Percentiles rank a stretch among this genome's conserved stretches.
These are phyloP conservation scores for Xylaria sp. DNA, from an alignment of 2,329 filamentous ascomycete species.

Conservation along the genomic window DNA sequence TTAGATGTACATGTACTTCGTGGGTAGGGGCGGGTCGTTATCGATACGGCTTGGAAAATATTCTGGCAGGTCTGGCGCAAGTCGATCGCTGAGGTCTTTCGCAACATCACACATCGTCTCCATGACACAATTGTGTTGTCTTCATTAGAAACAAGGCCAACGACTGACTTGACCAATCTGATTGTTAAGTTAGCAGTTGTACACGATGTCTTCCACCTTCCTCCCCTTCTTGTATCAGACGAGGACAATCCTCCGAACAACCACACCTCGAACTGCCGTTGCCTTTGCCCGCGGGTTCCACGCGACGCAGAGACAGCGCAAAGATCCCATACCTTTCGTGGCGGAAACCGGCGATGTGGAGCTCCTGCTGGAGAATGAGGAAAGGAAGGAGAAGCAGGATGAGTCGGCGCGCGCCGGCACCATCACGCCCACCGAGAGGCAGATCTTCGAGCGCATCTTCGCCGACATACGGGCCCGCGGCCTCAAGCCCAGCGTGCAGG, in stretches of 20 bases:
- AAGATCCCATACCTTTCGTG: conserved; percentile 57
- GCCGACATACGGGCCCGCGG: conserved; percentile 54
- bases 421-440: conserved; percentile 58
- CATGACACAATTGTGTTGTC: too few species aligned
- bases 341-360: conserved; percentile 39
- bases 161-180: background rate
- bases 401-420: conserved; percentile 42
- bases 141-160: background rate
- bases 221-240: conserved; percentile 76
- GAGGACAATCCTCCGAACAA: conserved; percentile 55
- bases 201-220: conserved; percentile 51
- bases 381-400: conserved; percentile 21
- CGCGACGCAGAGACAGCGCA: conserved; percentile 21
- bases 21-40: background rate
- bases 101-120: too few species aligned
- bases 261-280: conserved; percentile 31
- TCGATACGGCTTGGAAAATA: background rate
- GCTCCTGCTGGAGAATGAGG: too few species aligned
- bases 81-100: too few species aligned
- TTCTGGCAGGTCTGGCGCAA: too few species aligned
- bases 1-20: background rate
- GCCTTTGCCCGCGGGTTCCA: conserved; percentile 31
- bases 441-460: conserved; percentile 58
- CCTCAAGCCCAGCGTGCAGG: conserved; percentile 25
- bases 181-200: background rate